These are phyloP conservation scores for Acer yangbiense DNA, from an alignment of 345 rosid genomes.

Conservation along the genomic window DNA sequence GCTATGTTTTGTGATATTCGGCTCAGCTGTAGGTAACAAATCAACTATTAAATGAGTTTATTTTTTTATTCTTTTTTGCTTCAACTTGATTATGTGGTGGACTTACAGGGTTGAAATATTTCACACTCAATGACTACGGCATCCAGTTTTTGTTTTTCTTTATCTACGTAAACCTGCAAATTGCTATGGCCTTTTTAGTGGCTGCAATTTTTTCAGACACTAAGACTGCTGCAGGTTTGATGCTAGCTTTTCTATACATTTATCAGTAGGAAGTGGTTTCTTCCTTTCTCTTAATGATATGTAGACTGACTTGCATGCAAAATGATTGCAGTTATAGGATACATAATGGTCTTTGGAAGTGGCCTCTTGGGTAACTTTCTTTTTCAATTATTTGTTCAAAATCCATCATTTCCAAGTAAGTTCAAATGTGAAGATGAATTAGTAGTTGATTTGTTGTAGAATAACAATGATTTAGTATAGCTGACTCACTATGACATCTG, in stretches of 20 bases:
- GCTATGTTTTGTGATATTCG: constrained; percentile 69
- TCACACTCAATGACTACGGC: constrained; percentile 67
- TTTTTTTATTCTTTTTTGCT: background rate
- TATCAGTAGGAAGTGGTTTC: constrained; percentile 1
- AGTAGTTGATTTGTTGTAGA: background rate
- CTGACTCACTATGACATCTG: background rate
- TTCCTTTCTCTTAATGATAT: background rate
- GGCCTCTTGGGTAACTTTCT: constrained; percentile 83
- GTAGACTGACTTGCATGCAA: constrained; percentile 12
- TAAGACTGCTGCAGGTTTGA: constrained; percentile 87
- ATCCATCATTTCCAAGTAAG: constrained; percentile 80
- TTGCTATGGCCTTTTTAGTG: constrained; percentile 67
- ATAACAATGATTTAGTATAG: background rate
- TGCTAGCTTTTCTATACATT: constrained; percentile 9
- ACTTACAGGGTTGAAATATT: constrained; percentile 77
- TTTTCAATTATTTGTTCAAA: constrained; percentile 63
- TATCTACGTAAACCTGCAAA: constrained; percentile 79
- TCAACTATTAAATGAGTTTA: background rate
- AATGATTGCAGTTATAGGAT: constrained; percentile 59
- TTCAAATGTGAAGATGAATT: constrained; percentile 12
- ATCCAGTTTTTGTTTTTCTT: constrained; percentile 72
- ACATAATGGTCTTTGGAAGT: constrained; percentile 71
- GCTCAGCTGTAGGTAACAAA: constrained; percentile 67
- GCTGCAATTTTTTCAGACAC: constrained; percentile 70
- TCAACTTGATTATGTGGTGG: constrained; percentile 23